These are phyloP conservation scores for Tylopilus plumbeoviolaceoides DNA, from an alignment of 768 basidiomycete genomes.

Conservation along the genomic window DNA sequence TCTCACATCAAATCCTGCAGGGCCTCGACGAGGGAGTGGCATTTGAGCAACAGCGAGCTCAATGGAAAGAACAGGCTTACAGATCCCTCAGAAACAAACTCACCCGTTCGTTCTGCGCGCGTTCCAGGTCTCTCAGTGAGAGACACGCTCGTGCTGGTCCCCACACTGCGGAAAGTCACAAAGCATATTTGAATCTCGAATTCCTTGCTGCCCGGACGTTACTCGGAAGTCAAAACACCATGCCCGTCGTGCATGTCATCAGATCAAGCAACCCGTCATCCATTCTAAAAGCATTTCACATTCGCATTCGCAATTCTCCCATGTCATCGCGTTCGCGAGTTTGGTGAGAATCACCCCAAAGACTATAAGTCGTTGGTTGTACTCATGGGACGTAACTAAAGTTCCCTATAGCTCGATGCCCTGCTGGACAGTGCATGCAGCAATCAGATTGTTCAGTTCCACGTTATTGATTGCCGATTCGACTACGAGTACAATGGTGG, in stretches of 20 bases:
- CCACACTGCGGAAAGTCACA: constrained; percentile 22
- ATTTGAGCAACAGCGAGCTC: constrained; percentile 58
- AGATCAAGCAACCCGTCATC: constrained; percentile 14
- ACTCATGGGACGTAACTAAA: neutral
- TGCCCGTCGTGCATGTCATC: constrained; percentile 37
- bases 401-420: constrained; percentile 57
- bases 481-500: constrained; percentile 95
- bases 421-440: constrained; percentile 75
- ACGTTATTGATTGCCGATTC: constrained; percentile 95
- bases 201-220: constrained; percentile 64
- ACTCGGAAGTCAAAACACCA: constrained; percentile 58
- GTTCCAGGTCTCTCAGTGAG: constrained; percentile 33
- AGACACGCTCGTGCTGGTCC: constrained; percentile 15
- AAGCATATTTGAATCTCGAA: constrained; percentile 36
- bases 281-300: constrained; percentile 31
- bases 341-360: constrained; percentile 80
- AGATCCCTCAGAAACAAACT: constrained; percentile 63
- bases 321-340: constrained; percentile 90
- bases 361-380: constrained; percentile 54
- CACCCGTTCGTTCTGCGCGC: constrained; percentile 56
- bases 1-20: constrained; percentile 30
- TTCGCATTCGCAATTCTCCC: constrained; percentile 57
- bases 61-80: constrained; percentile 63
- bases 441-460: constrained; percentile 59
- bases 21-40: constrained; percentile 58